Conservation (phyloP, 140 eudicot genomes). For the Erigeron philadelphicus region DNA sequence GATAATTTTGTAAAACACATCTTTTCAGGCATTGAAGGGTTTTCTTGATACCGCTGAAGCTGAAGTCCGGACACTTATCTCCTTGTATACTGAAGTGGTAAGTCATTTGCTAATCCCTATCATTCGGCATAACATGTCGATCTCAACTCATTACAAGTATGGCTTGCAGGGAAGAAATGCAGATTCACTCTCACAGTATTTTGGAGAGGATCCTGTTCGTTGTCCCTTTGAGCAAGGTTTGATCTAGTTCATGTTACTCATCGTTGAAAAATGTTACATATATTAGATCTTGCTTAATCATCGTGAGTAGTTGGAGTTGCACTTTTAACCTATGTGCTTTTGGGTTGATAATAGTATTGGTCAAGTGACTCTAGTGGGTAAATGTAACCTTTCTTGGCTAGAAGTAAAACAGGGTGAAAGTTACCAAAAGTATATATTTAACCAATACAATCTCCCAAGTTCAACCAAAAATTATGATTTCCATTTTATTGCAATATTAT, state of each 20-base stretch:
- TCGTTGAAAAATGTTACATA: neutral
- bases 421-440: neutral
- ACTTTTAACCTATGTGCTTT: neutral
- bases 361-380: neutral
- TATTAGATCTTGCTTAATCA: neutral
- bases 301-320: neutral
- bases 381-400: neutral
- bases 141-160: conserved; percentile 5
- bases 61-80: conserved; percentile 85
- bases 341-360: neutral
- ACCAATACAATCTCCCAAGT: no score
- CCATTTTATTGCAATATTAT: no score
- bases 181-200: conserved; percentile 85
- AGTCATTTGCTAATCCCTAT: conserved; percentile 25
- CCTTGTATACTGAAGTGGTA: conserved; percentile 94
- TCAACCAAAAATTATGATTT: no score
- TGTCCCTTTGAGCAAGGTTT: conserved; percentile 99
- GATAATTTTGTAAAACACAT: conserved; percentile 10
- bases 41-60: conserved; percentile 98
- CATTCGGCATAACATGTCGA: neutral
- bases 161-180: conserved; percentile 92
- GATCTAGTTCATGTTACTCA: conserved; percentile 13
- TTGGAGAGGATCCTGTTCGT: conserved; percentile 97
- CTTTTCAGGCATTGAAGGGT: conserved; percentile 71
- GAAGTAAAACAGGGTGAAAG: neutral